Base-by-base conservation (phyloP, 805 yeast species). In the Osmozyma mogii region DNA sequence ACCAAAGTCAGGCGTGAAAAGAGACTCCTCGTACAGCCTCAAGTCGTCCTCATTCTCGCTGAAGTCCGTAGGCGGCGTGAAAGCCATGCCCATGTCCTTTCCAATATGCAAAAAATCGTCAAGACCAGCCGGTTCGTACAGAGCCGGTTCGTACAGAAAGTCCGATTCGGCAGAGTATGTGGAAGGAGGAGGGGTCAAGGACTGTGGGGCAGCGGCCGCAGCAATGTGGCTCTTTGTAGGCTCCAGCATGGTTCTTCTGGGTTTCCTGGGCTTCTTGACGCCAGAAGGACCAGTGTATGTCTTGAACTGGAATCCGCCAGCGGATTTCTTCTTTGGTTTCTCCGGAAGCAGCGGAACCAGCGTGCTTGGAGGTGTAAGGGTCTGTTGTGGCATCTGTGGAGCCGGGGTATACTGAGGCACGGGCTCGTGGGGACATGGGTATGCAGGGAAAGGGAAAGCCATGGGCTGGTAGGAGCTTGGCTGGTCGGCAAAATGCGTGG, bases 281-380 rank as follows among this genome's bases (percentile, higher is more conserved):
- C 21, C 10, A 21, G 24, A 25, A 15, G 58, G 59, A 6, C 55
- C 58, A 15, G 41, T 51, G 46, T 54, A 54, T 5, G 49, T 43
- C 31, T 53, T 54, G 45, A 52, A 52, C 29, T 50, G 57, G 27
- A 50, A 41, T 24, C 44, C 43, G 27, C 43, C 39, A 9, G 44
- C 42, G 35, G 47, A 39, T 25, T 44, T 45, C 58, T 47, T 29
- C 44, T 48, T 34, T 48, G 50, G n/a, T 32, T 23, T 12, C 24
- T 29, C 17, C 36, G 24, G 30, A n/a, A 17, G 33, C 10, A n/a
- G 22, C 14, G 15, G 36, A 12, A 15, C 14, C 21, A 25, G 27
- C 22, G 33, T 18, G 14, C 24, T 14, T 17, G 26, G 20, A 10
- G 27, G 7, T 9, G 8, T 15, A 12, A 14, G 11, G 12, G 19